Conservation (phyloP, 1,284 basidiomycete species). For the Abortiporus biennis region DNA sequence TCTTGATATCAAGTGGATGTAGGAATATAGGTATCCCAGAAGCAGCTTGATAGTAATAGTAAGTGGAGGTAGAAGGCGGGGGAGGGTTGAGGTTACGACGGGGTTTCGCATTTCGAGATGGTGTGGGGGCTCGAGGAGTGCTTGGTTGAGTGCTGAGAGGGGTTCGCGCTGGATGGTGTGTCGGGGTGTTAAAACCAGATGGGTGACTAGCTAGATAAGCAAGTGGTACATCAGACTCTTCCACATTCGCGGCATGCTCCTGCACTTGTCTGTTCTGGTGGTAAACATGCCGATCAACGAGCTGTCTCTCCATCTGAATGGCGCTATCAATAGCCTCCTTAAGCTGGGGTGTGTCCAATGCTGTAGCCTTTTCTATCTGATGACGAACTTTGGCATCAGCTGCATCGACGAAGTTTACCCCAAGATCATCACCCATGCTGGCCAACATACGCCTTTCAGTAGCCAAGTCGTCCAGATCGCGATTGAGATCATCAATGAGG, state of each 20-base stretch:
- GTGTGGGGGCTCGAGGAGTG: conserved; percentile 17
- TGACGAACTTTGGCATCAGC: conserved; percentile 71
- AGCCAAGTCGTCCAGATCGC: conserved; percentile 71
- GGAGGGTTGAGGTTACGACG: conserved; percentile 78
- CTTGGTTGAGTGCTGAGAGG: conserved; percentile 14
- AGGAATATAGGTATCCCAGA: conserved; percentile 91
- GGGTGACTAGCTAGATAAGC: conserved; percentile 43
- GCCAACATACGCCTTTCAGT: conserved; percentile 60
- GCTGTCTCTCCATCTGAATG: conserved; percentile 52
- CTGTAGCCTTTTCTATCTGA: conserved; percentile 74
- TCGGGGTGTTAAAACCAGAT: conserved; percentile 23
- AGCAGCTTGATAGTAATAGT: conserved; percentile 94
- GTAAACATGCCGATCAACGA: conserved; percentile 31
- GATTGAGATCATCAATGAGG: conserved; percentile 66
- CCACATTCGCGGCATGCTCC: conserved; percentile 18
- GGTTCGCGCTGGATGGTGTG: conserved; percentile 17
- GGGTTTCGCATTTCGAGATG: conserved; percentile 42
- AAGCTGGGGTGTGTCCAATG: conserved; percentile 62
- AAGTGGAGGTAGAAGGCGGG: conserved; percentile 75
- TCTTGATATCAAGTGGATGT: conserved; percentile 93
- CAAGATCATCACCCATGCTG: conserved; percentile 69
- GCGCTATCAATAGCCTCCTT: conserved; percentile 54
- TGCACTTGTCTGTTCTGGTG: conserved; percentile 34
- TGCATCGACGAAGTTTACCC: conserved; percentile 74
- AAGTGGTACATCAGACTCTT: conserved; percentile 35